phyloP scores from a whole-genome alignment of 73 alveolate species.

The Breviolum minutum region DNA sequence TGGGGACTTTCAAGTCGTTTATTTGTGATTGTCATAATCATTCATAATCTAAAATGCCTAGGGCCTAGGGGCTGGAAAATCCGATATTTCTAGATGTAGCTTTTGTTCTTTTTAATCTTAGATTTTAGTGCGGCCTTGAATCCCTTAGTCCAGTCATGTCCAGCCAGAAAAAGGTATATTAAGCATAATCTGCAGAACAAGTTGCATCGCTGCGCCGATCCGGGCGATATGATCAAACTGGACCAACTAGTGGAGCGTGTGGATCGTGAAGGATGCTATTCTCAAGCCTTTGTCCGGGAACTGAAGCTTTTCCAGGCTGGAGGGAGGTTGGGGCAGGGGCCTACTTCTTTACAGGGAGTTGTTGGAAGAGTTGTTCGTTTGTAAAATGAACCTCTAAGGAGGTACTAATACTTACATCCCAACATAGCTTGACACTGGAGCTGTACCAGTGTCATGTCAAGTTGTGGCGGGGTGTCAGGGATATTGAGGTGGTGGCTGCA shows the following conservation, averaged over 20 bases:
- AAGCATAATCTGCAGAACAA: conserved; percentile 98
- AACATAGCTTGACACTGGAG: too few species aligned
- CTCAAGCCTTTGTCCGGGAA: conserved; percentile 97
- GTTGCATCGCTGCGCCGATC: conserved; percentile 99
- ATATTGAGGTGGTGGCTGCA: too few species aligned
- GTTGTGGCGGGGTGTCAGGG: too few species aligned
- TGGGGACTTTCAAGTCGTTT: background rate
- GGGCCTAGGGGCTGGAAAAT: background rate
- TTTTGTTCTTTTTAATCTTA: background rate
- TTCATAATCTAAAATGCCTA: background rate
- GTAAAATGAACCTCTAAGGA: too few species aligned
- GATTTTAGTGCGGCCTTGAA: background rate
- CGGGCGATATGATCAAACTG: conserved; percentile 98
- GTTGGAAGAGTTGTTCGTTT: background rate
- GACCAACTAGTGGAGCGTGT: conserved; percentile 97
- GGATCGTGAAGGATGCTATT: conserved; percentile 97
- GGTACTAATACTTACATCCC: too few species aligned
- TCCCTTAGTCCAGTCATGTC: background rate
- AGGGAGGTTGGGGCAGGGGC: background rate
- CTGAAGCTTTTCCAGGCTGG: conserved; percentile 95
- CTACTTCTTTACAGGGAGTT: background rate
- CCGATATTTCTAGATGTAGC: background rate
- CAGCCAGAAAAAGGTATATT: conserved; percentile 15
- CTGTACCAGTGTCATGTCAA: too few species aligned
- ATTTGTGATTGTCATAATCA: background rate